Evolutionary conservation across 176 grass and related monocot species (phyloP).

Genomic region (bread wheat (Triticum aestivum)): IWGSC_CS_RefSeq_v2.1 NC_057810.1:533137183-533137682

Average conservation of each 20-base stretch:
- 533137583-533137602: background rate
- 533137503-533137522: background rate
- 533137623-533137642: background rate
- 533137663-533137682: background rate
- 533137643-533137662: background rate
- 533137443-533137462: background rate
- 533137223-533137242: conserved; percentile 94
- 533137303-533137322: conserved; percentile 94
- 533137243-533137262: conserved; percentile 85
- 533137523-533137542: background rate
- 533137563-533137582: background rate
- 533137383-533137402: background rate
- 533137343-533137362: conserved; percentile 11
- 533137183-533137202: conserved; percentile 37
- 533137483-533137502: background rate
- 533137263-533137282: conserved; percentile 78
- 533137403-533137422: conserved; percentile 11
- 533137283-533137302: conserved; percentile 63
- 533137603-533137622: background rate
- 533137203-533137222: conserved; percentile 79
- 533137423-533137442: background rate
- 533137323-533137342: conserved; percentile 59
- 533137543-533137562: background rate
- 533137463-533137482: background rate
- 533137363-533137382: background rate